Evolutionary conservation across 2,329 filamentous ascomycete genomes (phyloP), one percentile per base, ranked within the genome.

Genomic region (Rhynchosporium graminicola): DNA sequence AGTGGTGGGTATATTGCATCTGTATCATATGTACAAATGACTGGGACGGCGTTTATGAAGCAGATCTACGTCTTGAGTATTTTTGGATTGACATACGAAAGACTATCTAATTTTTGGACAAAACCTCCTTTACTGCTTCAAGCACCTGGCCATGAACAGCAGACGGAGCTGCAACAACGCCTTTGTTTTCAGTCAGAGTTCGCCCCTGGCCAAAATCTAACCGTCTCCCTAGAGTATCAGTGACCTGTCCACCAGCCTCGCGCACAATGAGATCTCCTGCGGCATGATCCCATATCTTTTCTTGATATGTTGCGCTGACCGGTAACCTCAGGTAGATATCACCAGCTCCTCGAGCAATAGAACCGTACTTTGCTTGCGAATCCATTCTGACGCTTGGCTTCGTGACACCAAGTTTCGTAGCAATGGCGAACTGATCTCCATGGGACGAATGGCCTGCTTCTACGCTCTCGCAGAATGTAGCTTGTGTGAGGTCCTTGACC

Each of bases 241-340:
- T 96, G 59, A 99, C 94, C 72, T 90, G 82, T 55, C 95, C 96
- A 57, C 95, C 95, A 2, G 95, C 92, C 78, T 99, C 96, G 62
- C 93, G 84, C 46, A 98, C 95, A 69, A 99, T 93, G 63, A 99
- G 79, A 72, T 97, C 93, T 46, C 95, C 95, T 12, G 94, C 95
- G 20, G 95, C 95, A 76, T 99, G 95, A 75, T 99, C 95, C 95
- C 95, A 99, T 70, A 99, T 99, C 85, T 99, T 99, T 83, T 99
- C 95, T 76, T 96, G 87, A 79, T 99, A 99, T 59, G 89, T 88
- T 70, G 88, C 89, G 75, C 86, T 90, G 4, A 91, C 89, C 3
- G 95, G 95, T 63, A 99, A 80, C 59, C 96, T 86, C 62, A 99
- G 83, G 78, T 99, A 99, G 68, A 99, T 88, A 74, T 99, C 95